A percentile compares a stretch with the other conserved stretches of the same genome.
phyloP scores from a whole-genome alignment of 1,284 basidiomycete genomes.

The Coriolopsis trogii region DNA sequence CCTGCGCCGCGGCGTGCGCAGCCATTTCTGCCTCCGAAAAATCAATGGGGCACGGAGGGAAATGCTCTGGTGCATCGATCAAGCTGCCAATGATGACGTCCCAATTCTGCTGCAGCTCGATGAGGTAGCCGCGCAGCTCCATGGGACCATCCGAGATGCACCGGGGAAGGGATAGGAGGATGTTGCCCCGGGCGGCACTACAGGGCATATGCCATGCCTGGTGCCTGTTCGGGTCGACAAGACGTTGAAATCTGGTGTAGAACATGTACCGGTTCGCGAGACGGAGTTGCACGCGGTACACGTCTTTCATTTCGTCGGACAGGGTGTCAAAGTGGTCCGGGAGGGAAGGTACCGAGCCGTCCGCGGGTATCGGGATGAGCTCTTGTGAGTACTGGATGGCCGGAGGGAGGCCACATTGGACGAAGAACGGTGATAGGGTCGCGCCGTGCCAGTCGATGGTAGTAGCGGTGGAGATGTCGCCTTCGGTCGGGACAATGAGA shows the following conservation, averaged over 20 bases:
- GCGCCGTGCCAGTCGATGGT: conserved; percentile 15
- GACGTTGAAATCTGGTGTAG: neutral
- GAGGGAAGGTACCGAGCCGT: conserved; percentile 7
- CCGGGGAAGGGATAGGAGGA: conserved; percentile 7
- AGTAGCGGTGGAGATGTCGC: neutral
- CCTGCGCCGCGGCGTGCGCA: neutral
- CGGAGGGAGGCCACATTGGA: conserved; percentile 3
- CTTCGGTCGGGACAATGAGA: conserved; percentile 8
- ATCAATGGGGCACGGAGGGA: conserved; percentile 11
- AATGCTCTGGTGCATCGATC: too few relatives aligned
- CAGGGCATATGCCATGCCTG: conserved; percentile 1
- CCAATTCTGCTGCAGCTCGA: conserved; percentile 8
- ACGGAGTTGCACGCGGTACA: conserved; percentile 6
- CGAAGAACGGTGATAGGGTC: conserved; percentile 8
- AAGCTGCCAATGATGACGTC: neutral
- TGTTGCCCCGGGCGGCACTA: neutral
- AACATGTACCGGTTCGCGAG: neutral
- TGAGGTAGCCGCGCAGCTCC: conserved; percentile 4
- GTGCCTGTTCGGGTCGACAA: neutral
- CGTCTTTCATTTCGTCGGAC: conserved; percentile 4
- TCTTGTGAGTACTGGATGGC: conserved; percentile 1
- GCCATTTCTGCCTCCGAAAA: conserved; percentile 9
- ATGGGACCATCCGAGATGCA: conserved; percentile 10
- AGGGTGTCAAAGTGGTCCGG: conserved; percentile 7
- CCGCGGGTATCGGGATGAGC: conserved; percentile 4